Evolutionary conservation across 495 filamentous ascomycete genomes (phyloP).

Genomic region (Chaetomium fimeti): DNA sequence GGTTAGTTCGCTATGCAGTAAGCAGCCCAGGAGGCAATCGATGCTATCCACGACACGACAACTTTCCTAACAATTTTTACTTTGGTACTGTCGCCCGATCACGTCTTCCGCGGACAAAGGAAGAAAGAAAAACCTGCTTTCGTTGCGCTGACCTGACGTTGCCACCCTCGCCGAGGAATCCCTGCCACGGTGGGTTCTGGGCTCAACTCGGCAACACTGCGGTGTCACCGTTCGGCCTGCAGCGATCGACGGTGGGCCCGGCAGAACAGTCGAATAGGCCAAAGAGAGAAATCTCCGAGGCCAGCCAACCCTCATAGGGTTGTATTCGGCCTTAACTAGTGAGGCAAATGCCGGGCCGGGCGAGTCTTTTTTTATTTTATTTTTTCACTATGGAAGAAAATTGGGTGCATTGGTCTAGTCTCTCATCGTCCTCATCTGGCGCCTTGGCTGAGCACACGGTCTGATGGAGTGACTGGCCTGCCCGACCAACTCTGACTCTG

Average conservation of each 20-base stretch:
- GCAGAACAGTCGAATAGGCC: not conserved
- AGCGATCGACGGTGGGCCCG: slow-evolving; percentile 5
- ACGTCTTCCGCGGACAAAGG: no score
- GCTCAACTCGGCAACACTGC: slow-evolving; percentile 1
- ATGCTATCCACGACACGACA: slow-evolving; percentile 1
- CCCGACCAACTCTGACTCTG: no score
- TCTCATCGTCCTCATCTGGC: no score
- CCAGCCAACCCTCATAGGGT: no score
- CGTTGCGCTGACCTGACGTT: not conserved
- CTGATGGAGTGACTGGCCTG: no score
- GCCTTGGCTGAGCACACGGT: no score
- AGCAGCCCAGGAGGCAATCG: slow-evolving; percentile 5
- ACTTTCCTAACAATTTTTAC: not conserved
- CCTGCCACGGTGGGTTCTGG: not conserved
- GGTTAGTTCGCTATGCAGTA: slow-evolving; percentile 5
- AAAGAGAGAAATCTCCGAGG: not conserved
- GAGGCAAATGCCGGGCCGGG: not conserved
- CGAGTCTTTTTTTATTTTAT: no score
- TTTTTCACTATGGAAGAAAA: no score
- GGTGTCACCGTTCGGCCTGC: slow-evolving; percentile 1
- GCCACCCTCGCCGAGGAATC: not conserved
- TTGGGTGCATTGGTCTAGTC: no score
- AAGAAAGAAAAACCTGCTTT: not conserved
- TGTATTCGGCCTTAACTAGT: not conserved
- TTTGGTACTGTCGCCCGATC: not conserved